Conservation (phyloP, 371 early-diverging fungal genomes). For the Vairimorpha apis region DNA sequence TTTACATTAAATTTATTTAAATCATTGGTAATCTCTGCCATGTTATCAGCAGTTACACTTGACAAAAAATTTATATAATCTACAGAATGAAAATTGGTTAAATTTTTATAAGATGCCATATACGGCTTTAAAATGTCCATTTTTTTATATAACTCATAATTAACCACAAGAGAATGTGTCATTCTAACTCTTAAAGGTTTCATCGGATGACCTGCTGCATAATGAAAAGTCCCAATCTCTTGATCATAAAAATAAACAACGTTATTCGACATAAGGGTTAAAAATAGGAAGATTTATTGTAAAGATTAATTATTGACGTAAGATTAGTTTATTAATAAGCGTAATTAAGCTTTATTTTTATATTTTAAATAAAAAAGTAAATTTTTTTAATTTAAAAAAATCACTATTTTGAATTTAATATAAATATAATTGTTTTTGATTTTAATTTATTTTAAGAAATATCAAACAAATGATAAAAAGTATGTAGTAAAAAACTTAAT, state of each 20-base stretch:
- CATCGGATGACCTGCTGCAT: constrained; percentile 83
- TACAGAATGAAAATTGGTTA: constrained; percentile 42
- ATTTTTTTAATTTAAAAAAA: no score
- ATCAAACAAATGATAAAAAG: no score
- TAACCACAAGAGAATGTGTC: constrained; percentile 87
- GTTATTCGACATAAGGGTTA: constrained; percentile 40
- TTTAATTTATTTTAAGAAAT: no score
- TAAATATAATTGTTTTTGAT: no score
- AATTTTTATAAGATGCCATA: constrained; percentile 67
- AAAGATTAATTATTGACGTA: no score
- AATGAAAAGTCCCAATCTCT: constrained; percentile 74
- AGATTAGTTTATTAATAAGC: no score
- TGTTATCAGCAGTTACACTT: constrained; percentile 81
- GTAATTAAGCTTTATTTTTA: no score
- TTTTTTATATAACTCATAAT: constrained; percentile 84
- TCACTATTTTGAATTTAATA: no score
- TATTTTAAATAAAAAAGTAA: no score
- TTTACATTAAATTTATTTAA: constrained; percentile 46
- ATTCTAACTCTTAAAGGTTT: constrained; percentile 95
- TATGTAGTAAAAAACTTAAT: no score
- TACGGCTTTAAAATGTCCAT: constrained; percentile 73
- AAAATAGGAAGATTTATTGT: no score
- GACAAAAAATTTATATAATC: constrained; percentile 72
- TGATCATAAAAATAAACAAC: constrained; percentile 64
- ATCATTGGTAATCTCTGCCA: constrained; percentile 67